Evolutionary conservation across 805 yeast species (phyloP).

Genomic region (Nematodospora valgi): DNA sequence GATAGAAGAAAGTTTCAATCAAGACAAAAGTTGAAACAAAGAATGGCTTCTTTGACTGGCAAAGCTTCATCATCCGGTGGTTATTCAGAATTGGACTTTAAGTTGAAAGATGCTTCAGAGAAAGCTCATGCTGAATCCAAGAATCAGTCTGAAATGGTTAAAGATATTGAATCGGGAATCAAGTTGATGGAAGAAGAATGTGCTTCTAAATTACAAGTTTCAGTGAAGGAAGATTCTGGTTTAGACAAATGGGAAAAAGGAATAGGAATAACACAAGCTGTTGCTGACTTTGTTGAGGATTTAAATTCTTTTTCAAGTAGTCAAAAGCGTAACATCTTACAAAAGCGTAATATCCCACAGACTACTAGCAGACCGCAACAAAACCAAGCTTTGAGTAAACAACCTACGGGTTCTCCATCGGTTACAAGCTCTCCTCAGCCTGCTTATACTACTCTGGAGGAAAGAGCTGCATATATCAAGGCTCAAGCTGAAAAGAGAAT

Average conservation of each 20-base stretch:
- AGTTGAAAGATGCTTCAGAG: conserved; percentile 50
- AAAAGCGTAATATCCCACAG: conserved; percentile 7
- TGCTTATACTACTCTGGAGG: conserved; percentile 49
- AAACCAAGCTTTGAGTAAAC: conserved; percentile 11
- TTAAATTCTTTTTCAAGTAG: conserved; percentile 32
- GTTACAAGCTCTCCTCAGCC: neutral
- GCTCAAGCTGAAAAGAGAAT: conserved; percentile 73
- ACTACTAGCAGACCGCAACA: neutral
- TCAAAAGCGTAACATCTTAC: conserved; percentile 8
- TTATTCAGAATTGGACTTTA: conserved; percentile 52
- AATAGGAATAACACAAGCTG: conserved; percentile 63
- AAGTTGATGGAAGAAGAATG: conserved; percentile 55
- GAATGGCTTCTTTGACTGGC: conserved; percentile 94
- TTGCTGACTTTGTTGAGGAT: conserved; percentile 57
- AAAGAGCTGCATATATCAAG: conserved; percentile 74
- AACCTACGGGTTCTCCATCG: conserved; percentile 12
- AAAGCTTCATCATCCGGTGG: conserved; percentile 41
- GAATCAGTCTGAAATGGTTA: conserved; percentile 55
- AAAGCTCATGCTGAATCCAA: conserved; percentile 52
- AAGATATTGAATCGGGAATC: conserved; percentile 71
- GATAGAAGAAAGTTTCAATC: conserved; percentile 80
- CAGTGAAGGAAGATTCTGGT: conserved; percentile 45
- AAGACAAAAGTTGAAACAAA: conserved; percentile 71
- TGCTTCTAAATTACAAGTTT: conserved; percentile 37
- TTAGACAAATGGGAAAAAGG: conserved; percentile 80